phyloP scores from a whole-genome alignment of 2,329 filamentous ascomycete genomes.

The Microdochium nivale region DNA sequence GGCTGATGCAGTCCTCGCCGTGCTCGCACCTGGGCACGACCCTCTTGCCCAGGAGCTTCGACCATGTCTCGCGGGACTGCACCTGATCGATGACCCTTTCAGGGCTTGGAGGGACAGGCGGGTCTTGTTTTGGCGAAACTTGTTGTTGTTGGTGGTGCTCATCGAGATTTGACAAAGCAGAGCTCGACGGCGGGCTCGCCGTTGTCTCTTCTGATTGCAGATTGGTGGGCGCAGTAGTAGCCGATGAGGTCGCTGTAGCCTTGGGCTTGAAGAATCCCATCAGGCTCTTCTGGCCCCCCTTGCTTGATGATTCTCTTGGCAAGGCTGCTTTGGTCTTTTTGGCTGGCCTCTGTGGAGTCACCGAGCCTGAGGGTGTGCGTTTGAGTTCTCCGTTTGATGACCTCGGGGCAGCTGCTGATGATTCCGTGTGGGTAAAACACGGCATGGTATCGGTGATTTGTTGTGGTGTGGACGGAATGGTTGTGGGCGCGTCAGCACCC shows the following conservation, averaged over 20 bases:
- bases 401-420: background rate
- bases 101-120: conserved; percentile 2
- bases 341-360: conserved; percentile 16
- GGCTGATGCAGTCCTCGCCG: conserved; percentile 72
- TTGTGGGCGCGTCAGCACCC: background rate
- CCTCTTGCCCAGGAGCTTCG: conserved; percentile 70
- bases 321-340: conserved; percentile 28
- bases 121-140: background rate
- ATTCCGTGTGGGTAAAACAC: background rate
- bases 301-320: conserved; percentile 21
- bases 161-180: background rate
- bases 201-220: background rate
- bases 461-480: background rate
- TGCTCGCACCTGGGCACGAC: conserved; percentile 77
- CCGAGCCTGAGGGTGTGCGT: conserved; percentile 12
- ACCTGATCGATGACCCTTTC: conserved; percentile 57
- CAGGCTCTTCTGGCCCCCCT: conserved; percentile 50
- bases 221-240: background rate
- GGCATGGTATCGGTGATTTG: conserved; percentile 2
- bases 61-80: conserved; percentile 74
- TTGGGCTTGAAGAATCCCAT: conserved; percentile 74
- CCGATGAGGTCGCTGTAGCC: conserved; percentile 8
- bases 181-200: background rate
- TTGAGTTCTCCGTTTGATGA: conserved; percentile 12
- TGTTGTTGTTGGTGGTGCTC: background rate